phyloP scores from a whole-genome alignment of 2,329 filamentous ascomycete genomes.

The Arthrobotrys musiformis region DNA sequence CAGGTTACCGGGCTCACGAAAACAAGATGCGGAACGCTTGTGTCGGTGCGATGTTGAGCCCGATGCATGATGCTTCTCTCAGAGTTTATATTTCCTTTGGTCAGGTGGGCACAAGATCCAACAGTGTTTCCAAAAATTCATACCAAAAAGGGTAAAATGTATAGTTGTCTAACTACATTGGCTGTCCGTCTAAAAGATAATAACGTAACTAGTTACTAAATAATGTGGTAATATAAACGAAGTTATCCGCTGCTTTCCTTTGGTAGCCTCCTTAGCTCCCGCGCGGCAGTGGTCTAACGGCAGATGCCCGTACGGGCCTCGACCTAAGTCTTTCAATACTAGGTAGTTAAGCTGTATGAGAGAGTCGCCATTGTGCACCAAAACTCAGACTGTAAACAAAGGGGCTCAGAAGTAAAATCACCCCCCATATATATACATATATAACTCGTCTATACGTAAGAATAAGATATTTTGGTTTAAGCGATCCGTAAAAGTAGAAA shows the following conservation, averaged over 20 bases:
- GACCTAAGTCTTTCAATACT: not conserved
- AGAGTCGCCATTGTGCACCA: too few relatives aligned
- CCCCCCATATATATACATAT: too few relatives aligned
- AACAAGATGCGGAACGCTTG: not conserved
- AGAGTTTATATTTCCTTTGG: not conserved
- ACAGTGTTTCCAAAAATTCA: not conserved
- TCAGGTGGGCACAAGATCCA: slow-evolving; percentile 25
- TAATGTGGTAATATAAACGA: slow-evolving; percentile 43
- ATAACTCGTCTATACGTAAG: too few relatives aligned
- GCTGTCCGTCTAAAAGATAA: not conserved
- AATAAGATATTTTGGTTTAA: too few relatives aligned
- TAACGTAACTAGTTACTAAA: slow-evolving; percentile 55
- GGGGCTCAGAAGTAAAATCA: too few relatives aligned
- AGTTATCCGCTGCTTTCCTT: slow-evolving; percentile 43
- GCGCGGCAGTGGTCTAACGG: slow-evolving; percentile 23
- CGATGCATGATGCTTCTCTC: not conserved
- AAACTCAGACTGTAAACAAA: too few relatives aligned
- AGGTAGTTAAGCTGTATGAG: not conserved
- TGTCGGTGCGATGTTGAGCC: not conserved
- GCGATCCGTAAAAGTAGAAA: too few relatives aligned
- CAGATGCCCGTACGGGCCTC: slow-evolving; percentile 5
- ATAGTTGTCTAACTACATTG: slow-evolving; percentile 3
- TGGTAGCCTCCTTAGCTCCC: slow-evolving; percentile 31
- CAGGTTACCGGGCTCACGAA: not conserved
- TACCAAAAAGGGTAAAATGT: slow-evolving; percentile 22